These are phyloP conservation scores for Paramyrothecium sp. DNA, from an alignment of 2,329 filamentous ascomycete genomes.

Conservation along the genomic window DNA sequence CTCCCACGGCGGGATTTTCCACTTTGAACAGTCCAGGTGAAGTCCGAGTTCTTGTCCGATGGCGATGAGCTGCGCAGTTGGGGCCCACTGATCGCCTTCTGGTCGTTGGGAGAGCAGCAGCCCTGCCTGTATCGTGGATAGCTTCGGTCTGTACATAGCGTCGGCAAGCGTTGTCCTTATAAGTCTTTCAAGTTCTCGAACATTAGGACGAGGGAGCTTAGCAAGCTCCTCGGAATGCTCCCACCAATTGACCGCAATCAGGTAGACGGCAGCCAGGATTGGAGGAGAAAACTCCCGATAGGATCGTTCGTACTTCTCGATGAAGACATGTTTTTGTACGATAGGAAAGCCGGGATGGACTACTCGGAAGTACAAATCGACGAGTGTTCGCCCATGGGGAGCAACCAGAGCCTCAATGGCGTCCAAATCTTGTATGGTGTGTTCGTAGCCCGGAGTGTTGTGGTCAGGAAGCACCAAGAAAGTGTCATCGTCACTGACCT, in stretches of 20 bases:
- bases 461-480: slow-evolving; percentile 79
- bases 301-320: slow-evolving; percentile 73
- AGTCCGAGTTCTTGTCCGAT: slow-evolving; percentile 84
- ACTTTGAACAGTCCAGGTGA: slow-evolving; percentile 81
- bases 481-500: slow-evolving; percentile 74
- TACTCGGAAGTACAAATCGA: slow-evolving; percentile 79
- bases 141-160: slow-evolving; percentile 78
- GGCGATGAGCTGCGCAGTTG: slow-evolving; percentile 85
- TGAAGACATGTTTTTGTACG: slow-evolving; percentile 76
- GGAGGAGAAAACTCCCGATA: slow-evolving; percentile 74
- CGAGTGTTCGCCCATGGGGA: slow-evolving; percentile 72
- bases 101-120: slow-evolving; percentile 72
- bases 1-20: slow-evolving; percentile 89
- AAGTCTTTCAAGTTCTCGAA: slow-evolving; percentile 70
- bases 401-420: slow-evolving; percentile 74
- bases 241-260: slow-evolving; percentile 88
- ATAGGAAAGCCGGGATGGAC: slow-evolving; percentile 83
- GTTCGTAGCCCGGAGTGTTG: slow-evolving; percentile 69
- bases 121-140: slow-evolving; percentile 77
- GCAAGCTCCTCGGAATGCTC: slow-evolving; percentile 68
- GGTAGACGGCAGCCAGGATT: slow-evolving; percentile 76
- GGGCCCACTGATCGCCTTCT: slow-evolving; percentile 76
- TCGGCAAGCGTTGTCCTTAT: slow-evolving; percentile 71
- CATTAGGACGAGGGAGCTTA: slow-evolving; percentile 65
- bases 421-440: slow-evolving; percentile 65